Conservation (phyloP, 805 yeast genomes). For the Saccharomycopsis guyanensis region DNA sequence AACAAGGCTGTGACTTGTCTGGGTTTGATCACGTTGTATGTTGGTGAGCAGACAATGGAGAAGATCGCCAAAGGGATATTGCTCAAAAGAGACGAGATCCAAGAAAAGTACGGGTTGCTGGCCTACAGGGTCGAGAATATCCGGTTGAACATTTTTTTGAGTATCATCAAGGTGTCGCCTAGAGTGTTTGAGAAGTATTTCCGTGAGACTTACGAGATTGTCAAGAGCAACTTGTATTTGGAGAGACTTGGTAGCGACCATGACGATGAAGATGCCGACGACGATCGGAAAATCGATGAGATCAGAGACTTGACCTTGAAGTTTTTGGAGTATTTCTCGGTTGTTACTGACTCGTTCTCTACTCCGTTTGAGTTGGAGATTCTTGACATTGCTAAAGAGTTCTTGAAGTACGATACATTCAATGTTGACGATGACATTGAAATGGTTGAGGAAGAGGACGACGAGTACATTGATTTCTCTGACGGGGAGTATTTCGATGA, state of each 20-base stretch:
- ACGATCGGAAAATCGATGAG: slow-evolving; percentile 13
- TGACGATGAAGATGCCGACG: slow-evolving; percentile 9
- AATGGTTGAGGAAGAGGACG: slow-evolving; percentile 4
- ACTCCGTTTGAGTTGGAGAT: not conserved
- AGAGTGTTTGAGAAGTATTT: slow-evolving; percentile 4
- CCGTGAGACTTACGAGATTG: slow-evolving; percentile 5
- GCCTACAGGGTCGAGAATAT: slow-evolving; percentile 8
- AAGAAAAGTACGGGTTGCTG: not conserved
- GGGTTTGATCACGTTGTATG: slow-evolving; percentile 6
- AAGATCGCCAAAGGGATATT: slow-evolving; percentile 3
- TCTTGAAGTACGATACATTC: slow-evolving; percentile 17
- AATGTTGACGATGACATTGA: slow-evolving; percentile 13
- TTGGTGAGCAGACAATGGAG: not conserved
- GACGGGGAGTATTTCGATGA: slow-evolving; percentile 14
- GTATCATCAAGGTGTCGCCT: slow-evolving; percentile 2
- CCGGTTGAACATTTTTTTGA: slow-evolving; percentile 11
- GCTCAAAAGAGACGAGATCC: slow-evolving; percentile 2
- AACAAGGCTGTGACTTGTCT: slow-evolving; percentile 11
- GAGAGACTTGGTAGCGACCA: slow-evolving; percentile 3
- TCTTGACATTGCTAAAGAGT: slow-evolving; percentile 2
- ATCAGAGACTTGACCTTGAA: slow-evolving; percentile 15
- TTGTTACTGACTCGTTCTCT: not conserved
- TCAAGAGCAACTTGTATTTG: slow-evolving; percentile 10
- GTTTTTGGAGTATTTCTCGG: slow-evolving; percentile 11
- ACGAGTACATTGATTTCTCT: slow-evolving; percentile 9